A percentile compares a stretch with the other conserved stretches of the same genome.
These are phyloP conservation scores for Tolypocladium paradoxum DNA, from an alignment of 2,329 filamentous ascomycete species.

Conservation along the genomic window DNA sequence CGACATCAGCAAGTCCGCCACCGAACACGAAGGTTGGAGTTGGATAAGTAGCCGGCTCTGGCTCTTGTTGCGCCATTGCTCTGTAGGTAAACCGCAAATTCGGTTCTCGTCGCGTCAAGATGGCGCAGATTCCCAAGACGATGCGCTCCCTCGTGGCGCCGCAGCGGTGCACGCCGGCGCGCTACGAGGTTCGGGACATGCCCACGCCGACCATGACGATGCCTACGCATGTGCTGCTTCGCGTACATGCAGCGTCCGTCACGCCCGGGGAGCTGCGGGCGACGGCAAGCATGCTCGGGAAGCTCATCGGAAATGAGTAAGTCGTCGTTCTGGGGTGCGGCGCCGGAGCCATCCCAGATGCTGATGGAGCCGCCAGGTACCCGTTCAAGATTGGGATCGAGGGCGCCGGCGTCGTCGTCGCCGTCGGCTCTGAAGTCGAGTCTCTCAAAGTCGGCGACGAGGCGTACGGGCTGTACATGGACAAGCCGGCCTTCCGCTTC, in stretches of 20 bases:
- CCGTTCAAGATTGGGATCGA: slow-evolving; percentile 16
- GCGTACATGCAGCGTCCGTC: slow-evolving; percentile 25
- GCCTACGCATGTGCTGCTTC: slow-evolving; percentile 32
- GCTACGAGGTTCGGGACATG: slow-evolving; percentile 28
- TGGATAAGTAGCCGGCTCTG: not conserved
- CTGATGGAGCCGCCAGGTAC: slow-evolving; percentile 5
- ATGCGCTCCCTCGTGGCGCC: slow-evolving; percentile 34
- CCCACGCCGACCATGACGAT: slow-evolving; percentile 31
- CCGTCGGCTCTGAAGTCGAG: slow-evolving; percentile 15
- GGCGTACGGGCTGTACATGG: slow-evolving; percentile 27
- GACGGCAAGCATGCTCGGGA: slow-evolving; percentile 12
- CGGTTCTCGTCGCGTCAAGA: slow-evolving; percentile 5
- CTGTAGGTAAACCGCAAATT: rapidly evolving
- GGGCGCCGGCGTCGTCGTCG: slow-evolving; percentile 21
- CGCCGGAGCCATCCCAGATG: not conserved
- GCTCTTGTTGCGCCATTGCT: not conserved
- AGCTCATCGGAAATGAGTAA: slow-evolving; percentile 18
- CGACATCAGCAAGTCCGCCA: not conserved
- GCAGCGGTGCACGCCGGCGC: slow-evolving; percentile 24
- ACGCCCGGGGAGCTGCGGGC: slow-evolving; percentile 24
- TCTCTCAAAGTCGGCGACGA: slow-evolving; percentile 21
- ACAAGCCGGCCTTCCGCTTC: slow-evolving; percentile 24
- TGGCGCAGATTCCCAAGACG: slow-evolving; percentile 21
- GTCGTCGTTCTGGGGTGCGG: not conserved
- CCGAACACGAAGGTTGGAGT: not conserved